Evolutionary conservation across 208 protist species (phyloP), one percentile per base, ranked within the genome.

Genomic region (Vickermania ingenoplastis): DNA sequence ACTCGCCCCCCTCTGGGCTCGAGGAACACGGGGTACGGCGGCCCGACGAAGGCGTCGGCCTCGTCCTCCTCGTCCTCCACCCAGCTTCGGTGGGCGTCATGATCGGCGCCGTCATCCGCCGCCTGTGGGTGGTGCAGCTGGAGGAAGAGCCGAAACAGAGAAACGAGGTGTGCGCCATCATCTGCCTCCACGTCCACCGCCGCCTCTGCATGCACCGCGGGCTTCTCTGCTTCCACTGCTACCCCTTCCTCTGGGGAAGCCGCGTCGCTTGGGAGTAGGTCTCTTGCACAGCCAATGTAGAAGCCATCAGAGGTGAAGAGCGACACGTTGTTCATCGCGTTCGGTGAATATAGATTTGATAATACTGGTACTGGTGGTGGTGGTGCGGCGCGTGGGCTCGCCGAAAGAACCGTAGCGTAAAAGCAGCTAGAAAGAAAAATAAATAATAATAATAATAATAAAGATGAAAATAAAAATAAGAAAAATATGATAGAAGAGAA

Each of bases 91-190:
- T n/a, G n/a, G n/a, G n/a, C n/a, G n/a, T n/a, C n/a, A n/a, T n/a
- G n/a, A n/a, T n/a, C n/a, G n/a, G 36, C 11, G 36, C 17, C 17
- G 11, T 45, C 36, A 17, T 17, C 17, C 36, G 36, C 7, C 36
- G 7, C 11, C 36, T 68, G 59, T 11, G 68, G 61, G 62, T 71
- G 56, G 53, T 86, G 84, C 7, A 91, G 65, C 2, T 76, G 80
- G 14, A 86, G 64, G 45, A 85, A 76, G 22, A 91, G 76, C 7
- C 79, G 77, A 59, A 81, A 88, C 30, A 91, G 65, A 21, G 57
- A 23, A 27, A 88, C 62, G 5, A 91, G 73, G 30, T 84, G 72
- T 41, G 71, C 69, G 2, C 79, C 83, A 3, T 81, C 65, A 7
- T 45, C 17, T 17, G 7, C 17, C 36, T 45, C 36, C 36, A n/a